Evolutionary conservation across 1,284 basidiomycete genomes (phyloP), one percentile per base, ranked within the genome.

Genomic region (Mycena citricolor): DNA sequence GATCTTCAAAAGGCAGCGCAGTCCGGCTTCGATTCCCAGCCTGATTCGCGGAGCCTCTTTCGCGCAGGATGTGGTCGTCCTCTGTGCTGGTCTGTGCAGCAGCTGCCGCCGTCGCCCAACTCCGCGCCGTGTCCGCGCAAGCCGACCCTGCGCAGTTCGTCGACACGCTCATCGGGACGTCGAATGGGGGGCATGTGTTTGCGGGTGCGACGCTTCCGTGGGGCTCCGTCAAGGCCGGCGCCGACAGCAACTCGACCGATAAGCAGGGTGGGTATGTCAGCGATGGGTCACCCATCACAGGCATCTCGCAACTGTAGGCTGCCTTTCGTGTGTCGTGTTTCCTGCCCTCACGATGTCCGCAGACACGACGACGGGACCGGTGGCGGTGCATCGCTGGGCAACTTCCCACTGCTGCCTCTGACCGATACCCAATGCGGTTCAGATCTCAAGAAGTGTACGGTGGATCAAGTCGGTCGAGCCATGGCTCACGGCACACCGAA

Each of bases 171-270:
- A 78, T 82, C 21, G 79, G 79, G 19, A 81, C 79, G 1, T 67
- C 61, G 3, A 76, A 78, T 49, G 77, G 76, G 5, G 80, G 80
- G 0, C 78, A 83, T 60, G 76, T 78, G 14, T 83, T 83, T 56
- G 74, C 81, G 25, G 81, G 79, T 31, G 80, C 79, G 4, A 81
- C 77, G 1, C 58, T 81, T 12, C 81, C 81, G 6, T 80, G 81
- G 62, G 81, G 81, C 14, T 79, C 82, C 74, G 70, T 77, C 17
- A 83, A 83, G 59, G 73, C 66, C 2, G 81, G 77, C 5, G 76
- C 81, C 70, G 81, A 84, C 54, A 82, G 45, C 25, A 31, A 33
- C 7, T 52, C 42, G 4, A 40, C 26, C 4, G 42, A 52, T 25
- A 44, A 81, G 76, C 78, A 81, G 57, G 81, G 76, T 5, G 81